Percentiles rank a stretch among this genome's conserved stretches.
phyloP scores from a whole-genome alignment of 2,329 filamentous ascomycete genomes.

The Chaetomiaceae sp. region DNA sequence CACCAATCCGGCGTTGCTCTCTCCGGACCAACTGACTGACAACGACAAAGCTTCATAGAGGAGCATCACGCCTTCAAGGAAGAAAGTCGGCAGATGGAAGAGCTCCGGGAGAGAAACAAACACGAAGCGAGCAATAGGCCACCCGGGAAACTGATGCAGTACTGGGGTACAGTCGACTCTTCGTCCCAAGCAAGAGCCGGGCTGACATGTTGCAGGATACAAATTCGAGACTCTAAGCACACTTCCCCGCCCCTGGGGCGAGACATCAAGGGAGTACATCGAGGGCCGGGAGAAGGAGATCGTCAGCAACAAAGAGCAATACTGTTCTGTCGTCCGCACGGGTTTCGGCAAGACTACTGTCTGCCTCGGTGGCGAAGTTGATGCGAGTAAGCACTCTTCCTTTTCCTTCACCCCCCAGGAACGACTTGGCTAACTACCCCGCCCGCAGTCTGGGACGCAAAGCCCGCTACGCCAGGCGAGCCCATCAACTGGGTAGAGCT shows the following conservation, averaged over 20 bases:
- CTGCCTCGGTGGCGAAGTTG: constrained; percentile 88
- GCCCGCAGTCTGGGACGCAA: constrained; percentile 70
- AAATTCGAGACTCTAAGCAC: constrained; percentile 90
- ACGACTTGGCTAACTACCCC: constrained; percentile 2
- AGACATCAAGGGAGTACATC: constrained; percentile 69
- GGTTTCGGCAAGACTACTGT: constrained; percentile 72
- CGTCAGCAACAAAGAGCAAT: constrained; percentile 88
- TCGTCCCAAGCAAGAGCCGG: background rate
- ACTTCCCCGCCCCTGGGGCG: constrained; percentile 68
- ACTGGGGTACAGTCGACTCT: constrained; percentile 62
- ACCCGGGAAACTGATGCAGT: constrained; percentile 78
- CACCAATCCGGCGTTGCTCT: background rate
- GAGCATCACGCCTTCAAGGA: constrained; percentile 76
- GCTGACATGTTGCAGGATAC: constrained; percentile 58
- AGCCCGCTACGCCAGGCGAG: constrained; percentile 59
- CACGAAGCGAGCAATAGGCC: constrained; percentile 37
- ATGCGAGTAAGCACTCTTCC: constrained; percentile 58
- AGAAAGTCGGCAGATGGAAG: constrained; percentile 45
- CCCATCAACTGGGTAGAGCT: constrained; percentile 90
- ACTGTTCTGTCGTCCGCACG: constrained; percentile 89
- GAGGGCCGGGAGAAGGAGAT: constrained; percentile 65
- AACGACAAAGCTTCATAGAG: constrained; percentile 70
- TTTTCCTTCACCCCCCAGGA: background rate
- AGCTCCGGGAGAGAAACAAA: constrained; percentile 50
- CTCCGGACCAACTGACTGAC: constrained; percentile 16